Base-by-base conservation (phyloP, 1,139 yeast species). In the Geotrichum klebahnii region DNA sequence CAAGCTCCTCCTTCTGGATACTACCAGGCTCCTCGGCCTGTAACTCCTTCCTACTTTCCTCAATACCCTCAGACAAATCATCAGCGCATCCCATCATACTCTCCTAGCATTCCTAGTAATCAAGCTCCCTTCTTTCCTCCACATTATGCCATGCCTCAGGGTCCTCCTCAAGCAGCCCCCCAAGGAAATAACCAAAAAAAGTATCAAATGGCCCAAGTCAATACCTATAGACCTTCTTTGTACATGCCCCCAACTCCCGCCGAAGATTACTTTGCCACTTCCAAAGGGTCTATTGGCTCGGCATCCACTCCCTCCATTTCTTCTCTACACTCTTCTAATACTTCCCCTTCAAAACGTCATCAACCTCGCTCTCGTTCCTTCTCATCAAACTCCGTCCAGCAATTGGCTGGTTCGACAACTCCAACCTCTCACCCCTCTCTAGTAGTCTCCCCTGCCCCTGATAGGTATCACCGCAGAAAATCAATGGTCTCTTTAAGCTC, bases 381-480 rank as follows among this genome's bases (percentile, higher is more conserved):
- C 12, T 46, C 53, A 2, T 14, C 46, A 3, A 39, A 31, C 16
- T 46, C 46, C 17, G 20, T 22, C 23, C 43, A 29, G 16, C 44
- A 31, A 14, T 12, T 29, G 39, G 36, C 36, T 12, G 16, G 5
- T 31, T 16, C 14, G 9, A 32, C 36, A 31, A 28, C 42, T 39
- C 44, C n/a, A 28, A 28, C 26, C 17, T n/a, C 49, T 10, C 52
- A 49, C 19, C 52, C 52, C 6, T 49, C 52, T 5, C 32, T 49
- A 9, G 31, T 44, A 5, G 49, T 50, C 10, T 46, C 48, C 20
- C 51, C 50, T 12, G 54, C 55, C 34, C 68, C 68, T 16, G 67
- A 60, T 43, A 52, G 68, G 17, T 64, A 64, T 46, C 67, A 64
- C 50, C 61, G 68, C 17, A 53, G 63, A 44, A 57, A 57, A 52